These are phyloP conservation scores for Kodamaea ohmeri DNA, from an alignment of 1,139 yeast species.

Conservation along the genomic window DNA sequence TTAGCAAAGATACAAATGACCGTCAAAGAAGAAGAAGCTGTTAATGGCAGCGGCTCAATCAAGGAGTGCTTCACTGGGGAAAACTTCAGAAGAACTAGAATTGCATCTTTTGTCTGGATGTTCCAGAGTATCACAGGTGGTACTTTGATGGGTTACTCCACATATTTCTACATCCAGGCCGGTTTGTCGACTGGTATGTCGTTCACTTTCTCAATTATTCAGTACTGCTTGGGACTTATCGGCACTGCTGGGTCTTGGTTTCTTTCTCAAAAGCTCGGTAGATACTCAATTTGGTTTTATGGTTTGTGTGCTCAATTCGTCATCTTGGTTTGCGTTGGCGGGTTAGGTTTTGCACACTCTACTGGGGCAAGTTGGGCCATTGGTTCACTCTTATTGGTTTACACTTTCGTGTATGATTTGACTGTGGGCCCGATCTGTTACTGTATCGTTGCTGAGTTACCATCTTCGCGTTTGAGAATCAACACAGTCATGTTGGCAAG, in stretches of 20 bases:
- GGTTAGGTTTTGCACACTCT: constrained; percentile 28
- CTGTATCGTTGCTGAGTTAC: constrained; percentile 56
- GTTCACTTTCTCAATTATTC: constrained; percentile 46
- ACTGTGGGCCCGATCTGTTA: constrained; percentile 60
- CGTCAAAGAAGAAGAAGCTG: constrained; percentile 39
- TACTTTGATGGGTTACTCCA: constrained; percentile 52
- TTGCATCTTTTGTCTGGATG: constrained; percentile 46
- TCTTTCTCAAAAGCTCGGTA: constrained; percentile 44
- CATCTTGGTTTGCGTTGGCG: constrained; percentile 45
- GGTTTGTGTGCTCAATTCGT: constrained; percentile 40
- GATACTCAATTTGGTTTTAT: constrained; percentile 46
- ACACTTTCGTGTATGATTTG: constrained; percentile 49
- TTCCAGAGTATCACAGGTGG: constrained; percentile 54
- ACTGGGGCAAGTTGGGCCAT: constrained; percentile 41
- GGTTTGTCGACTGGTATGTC: constrained; percentile 42
- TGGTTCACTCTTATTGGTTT: constrained; percentile 48
- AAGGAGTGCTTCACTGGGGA: constrained; percentile 50
- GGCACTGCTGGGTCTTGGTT: constrained; percentile 56
- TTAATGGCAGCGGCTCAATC: constrained; percentile 28
- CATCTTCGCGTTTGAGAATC: constrained; percentile 53
- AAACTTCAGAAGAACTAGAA: constrained; percentile 56
- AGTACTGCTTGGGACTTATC: constrained; percentile 47
- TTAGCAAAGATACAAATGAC: constrained; percentile 40
- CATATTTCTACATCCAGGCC: constrained; percentile 53
- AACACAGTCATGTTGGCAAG: constrained; percentile 58